Evolutionary conservation across 73 alveolate genomes (phyloP).

Genomic region (Paramecium tetraurelia): DNA sequence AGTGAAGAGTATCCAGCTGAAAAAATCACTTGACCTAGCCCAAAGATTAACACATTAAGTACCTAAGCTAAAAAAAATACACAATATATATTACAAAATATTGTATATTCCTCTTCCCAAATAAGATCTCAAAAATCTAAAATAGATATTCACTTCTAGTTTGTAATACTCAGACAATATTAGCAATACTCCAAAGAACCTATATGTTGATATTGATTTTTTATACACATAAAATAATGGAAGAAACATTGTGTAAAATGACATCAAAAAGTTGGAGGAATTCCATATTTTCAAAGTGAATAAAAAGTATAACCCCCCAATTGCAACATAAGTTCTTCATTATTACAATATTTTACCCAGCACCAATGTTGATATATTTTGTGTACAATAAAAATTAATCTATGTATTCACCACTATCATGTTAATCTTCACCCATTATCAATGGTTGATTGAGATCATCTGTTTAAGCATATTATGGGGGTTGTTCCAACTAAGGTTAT

Average conservation of each 20-base stretch:
- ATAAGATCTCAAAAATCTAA: slow-evolving; percentile 38
- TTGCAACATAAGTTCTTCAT: neutral
- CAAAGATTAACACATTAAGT: neutral
- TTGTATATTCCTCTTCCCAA: slow-evolving; percentile 45
- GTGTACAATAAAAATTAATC: neutral
- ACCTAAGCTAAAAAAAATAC: neutral
- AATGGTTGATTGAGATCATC: neutral
- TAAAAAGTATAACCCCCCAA: neutral
- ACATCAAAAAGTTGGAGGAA: neutral
- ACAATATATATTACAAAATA: neutral
- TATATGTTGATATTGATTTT: neutral
- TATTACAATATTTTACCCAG: neutral
- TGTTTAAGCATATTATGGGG: neutral
- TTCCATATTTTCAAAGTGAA: slow-evolving; percentile 7
- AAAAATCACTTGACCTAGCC: neutral
- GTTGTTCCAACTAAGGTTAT: neutral
- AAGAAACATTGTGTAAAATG: slow-evolving; percentile 39
- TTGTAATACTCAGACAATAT: neutral
- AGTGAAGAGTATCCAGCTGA: neutral
- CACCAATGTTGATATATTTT: neutral
- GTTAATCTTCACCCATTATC: neutral
- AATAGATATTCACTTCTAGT: neutral
- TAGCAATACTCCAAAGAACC: neutral
- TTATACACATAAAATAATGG: slow-evolving; percentile 9
- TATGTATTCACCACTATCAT: neutral